phyloP scores from a whole-genome alignment of 2,329 filamentous ascomycete species.

The Xylaria sp. region DNA sequence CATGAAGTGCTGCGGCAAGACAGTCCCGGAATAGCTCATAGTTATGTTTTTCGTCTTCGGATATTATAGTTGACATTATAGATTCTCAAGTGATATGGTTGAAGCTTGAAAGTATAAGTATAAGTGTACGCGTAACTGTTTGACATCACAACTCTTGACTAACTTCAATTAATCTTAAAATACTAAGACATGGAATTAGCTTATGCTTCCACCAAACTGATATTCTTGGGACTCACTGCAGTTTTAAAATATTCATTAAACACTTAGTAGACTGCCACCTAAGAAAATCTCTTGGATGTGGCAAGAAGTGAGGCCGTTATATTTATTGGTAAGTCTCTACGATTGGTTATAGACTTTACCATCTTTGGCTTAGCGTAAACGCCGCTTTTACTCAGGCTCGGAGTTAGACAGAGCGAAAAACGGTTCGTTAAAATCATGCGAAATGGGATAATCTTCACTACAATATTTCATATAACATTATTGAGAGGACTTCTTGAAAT shows the following conservation, averaged over 20 bases:
- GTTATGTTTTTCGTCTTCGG: slow-evolving; percentile 55
- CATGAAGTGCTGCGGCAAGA: slow-evolving; percentile 74
- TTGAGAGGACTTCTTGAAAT: too few species aligned
- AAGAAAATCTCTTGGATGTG: background rate
- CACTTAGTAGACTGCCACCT: background rate
- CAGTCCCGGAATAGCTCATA: slow-evolving; percentile 79
- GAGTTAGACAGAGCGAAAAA: too few species aligned
- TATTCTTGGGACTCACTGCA: background rate
- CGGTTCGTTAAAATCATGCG: too few species aligned
- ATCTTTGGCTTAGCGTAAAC: too few species aligned
- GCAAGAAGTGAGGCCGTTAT: slow-evolving; percentile 4
- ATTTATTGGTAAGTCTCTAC: background rate
- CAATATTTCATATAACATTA: too few species aligned
- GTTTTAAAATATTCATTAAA: background rate
- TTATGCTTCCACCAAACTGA: background rate
- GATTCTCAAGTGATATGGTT: background rate
- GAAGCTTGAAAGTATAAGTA: background rate
- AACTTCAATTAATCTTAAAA: background rate
- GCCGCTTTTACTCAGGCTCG: too few species aligned
- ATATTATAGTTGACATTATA: slow-evolving; percentile 36
- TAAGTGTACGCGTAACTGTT: slow-evolving; percentile 1
- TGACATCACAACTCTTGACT: background rate
- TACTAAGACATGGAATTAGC: background rate
- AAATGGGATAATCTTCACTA: too few species aligned
- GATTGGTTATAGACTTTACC: too few species aligned